A percentile compares a stretch with the other conserved stretches of the same genome.
Conservation (phyloP, 306 rosid species). For the Senna tora region DNA sequence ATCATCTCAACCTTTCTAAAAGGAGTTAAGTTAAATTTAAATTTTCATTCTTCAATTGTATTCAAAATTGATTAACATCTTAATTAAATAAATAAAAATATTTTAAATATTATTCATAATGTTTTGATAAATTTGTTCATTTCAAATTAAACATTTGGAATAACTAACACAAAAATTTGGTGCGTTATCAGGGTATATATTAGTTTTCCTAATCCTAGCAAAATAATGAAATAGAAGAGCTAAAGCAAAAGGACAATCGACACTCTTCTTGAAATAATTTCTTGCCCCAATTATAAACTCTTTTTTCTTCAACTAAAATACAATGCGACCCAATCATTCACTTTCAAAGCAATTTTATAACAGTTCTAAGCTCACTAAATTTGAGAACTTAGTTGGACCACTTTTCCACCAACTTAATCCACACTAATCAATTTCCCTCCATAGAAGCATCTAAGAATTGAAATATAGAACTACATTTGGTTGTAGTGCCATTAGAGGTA, state of each 20-base stretch:
- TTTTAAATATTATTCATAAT: not conserved
- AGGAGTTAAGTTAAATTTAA: not conserved
- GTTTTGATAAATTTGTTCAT: not conserved
- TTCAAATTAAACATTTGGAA: not conserved
- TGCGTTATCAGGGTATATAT: not conserved
- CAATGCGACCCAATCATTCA: not conserved
- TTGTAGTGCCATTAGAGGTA: not conserved
- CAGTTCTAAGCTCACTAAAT: slow-evolving; percentile 16
- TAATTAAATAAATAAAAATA: not conserved
- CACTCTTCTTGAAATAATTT: slow-evolving; percentile 8
- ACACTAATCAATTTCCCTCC: slow-evolving; percentile 6
- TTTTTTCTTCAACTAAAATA: not conserved
- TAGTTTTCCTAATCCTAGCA: not conserved
- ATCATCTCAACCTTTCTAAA: not conserved
- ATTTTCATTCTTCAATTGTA: not conserved
- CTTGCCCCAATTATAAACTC: slow-evolving; percentile 14
- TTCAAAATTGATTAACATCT: not conserved
- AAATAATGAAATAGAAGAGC: not conserved
- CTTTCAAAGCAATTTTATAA: slow-evolving; percentile 11
- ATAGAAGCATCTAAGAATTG: slow-evolving; percentile 16
- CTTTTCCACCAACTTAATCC: slow-evolving; percentile 35
- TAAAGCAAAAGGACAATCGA: slow-evolving; percentile 13
- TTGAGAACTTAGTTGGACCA: slow-evolving; percentile 1
- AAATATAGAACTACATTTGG: slow-evolving; percentile 8
- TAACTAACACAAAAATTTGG: too few species aligned